Evolutionary conservation across 73 alveolate species (phyloP).

Genomic region (Vitrella brassicaformis): DNA sequence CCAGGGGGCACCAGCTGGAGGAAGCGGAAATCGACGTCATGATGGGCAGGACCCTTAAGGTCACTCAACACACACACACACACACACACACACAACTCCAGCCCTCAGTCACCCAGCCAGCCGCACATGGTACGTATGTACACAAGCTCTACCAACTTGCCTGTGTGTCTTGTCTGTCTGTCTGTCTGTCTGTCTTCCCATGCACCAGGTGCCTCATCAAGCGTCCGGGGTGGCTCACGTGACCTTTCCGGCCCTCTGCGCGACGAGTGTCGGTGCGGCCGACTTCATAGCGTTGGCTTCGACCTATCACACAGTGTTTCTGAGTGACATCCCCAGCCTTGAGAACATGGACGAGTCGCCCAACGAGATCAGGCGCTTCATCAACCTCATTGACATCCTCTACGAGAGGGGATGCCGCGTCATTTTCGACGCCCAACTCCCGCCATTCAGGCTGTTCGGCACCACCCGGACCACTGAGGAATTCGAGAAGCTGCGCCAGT

Average conservation of each 20-base stretch:
- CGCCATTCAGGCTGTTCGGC: not conserved
- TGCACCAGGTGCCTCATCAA: not conserved
- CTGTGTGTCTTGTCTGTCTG: not conserved
- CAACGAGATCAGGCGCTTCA: not conserved
- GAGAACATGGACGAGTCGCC: not conserved
- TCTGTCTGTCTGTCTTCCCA: not conserved
- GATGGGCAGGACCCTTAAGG: not conserved
- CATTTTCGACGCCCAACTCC: not conserved
- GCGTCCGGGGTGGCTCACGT: not conserved
- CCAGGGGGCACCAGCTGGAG: not conserved
- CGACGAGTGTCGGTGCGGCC: not conserved
- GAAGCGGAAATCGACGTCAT: not conserved
- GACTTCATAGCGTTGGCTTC: not conserved
- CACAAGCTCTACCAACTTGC: no score
- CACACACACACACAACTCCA: no score
- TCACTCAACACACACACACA: no score
- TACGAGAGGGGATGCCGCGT: not conserved
- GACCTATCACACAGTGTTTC: not conserved
- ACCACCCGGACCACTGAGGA: not conserved
- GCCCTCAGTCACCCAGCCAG: no score
- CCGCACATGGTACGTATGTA: no score
- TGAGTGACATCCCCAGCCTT: not conserved
- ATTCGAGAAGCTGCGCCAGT: not conserved
- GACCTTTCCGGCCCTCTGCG: not conserved
- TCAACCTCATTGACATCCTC: not conserved